These are phyloP conservation scores for Meyerozyma carpophila DNA, from an alignment of 1,139 yeast genomes.

Conservation along the genomic window DNA sequence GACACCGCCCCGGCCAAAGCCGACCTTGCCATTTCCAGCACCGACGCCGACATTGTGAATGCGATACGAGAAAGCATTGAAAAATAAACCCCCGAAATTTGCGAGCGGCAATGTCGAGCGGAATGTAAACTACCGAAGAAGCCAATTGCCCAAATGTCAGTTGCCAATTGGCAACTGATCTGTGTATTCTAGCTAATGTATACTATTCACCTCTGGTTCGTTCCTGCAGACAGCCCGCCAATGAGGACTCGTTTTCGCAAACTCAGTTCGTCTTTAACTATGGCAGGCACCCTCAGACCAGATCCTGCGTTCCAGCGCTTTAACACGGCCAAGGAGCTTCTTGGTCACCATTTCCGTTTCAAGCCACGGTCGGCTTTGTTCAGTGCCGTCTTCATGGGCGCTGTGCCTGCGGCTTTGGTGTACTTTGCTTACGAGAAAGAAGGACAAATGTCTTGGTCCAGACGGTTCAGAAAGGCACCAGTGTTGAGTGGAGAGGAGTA, in stretches of 20 bases:
- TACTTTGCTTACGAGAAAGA: constrained; percentile 34
- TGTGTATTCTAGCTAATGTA: not conserved
- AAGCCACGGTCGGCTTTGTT: constrained; percentile 35
- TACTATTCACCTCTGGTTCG: not conserved
- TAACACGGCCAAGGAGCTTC: constrained; percentile 38
- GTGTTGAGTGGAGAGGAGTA: constrained; percentile 35
- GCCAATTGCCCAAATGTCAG: not conserved
- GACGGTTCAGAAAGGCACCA: constrained; percentile 32
- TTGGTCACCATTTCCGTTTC: constrained; percentile 42
- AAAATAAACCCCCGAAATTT: no score
- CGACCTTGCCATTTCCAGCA: no score
- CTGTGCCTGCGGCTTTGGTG: constrained; percentile 33
- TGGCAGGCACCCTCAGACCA: constrained; percentile 45
- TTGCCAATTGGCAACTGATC: not conserved
- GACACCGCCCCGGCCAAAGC: not conserved
- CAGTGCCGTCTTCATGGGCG: constrained; percentile 33
- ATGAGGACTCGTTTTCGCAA: not conserved
- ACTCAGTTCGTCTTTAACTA: constrained; percentile 6
- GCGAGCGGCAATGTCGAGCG: no score
- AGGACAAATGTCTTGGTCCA: constrained; percentile 28
- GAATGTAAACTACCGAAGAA: no score
- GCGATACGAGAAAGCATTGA: not conserved
- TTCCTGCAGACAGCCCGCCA: not conserved
- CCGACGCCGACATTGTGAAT: not conserved
- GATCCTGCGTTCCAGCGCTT: constrained; percentile 41